Evolutionary conservation across 176 grass and related monocot genomes (phyloP), one percentile per base, ranked within the genome.

Genomic region (Thinopyrum elongatum): DNA sequence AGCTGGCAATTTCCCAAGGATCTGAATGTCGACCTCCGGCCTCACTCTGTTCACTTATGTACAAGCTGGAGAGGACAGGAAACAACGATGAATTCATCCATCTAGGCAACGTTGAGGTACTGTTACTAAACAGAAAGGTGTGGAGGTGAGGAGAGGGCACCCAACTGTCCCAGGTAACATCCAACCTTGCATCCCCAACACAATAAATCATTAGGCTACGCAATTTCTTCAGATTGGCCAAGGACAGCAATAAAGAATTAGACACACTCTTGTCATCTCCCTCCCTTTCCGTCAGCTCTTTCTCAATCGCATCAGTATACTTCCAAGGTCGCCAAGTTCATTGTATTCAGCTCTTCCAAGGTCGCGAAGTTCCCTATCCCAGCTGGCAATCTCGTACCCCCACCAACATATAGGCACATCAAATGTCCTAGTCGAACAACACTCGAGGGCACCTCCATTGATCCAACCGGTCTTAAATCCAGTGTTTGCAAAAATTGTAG

Each of bases 101-200:
- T 0, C 1, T 22, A 0, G 81, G 81, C 34, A 74, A 34, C 1
- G 5, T 16, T 11, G 8, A 29, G 51, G 60, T 10, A 0, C 0
- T 28, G 0, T 0, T 0, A 0, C 0, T 7, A 8, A 4, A 0
- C 0, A 0, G 2, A 57, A 70, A 41, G 4, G 0, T 4, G 8
- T 42, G 51, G 0, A 83, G 51, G 6, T 29, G 15, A 19, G 11
- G 81, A 42, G 68, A 4, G 15, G n/a, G 23, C n/a, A 29, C 70
- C 81, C 68, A 83, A 26, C 33, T 22, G 4, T 13, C 27, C 30
- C 30, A 31, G 30, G 2, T 31, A 3, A 31, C 30, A 31, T 31
- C 30, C 1, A 31, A 31, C 30, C 30, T 31, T 31, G 3, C 30
- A 3, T 3, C 30, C 2, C 30, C 30, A 2, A 2, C 2, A 31